Evolutionary conservation across 345 rosid species (phyloP), one percentile per base, ranked within the genome.

Genomic region (Theobroma cacao): DNA sequence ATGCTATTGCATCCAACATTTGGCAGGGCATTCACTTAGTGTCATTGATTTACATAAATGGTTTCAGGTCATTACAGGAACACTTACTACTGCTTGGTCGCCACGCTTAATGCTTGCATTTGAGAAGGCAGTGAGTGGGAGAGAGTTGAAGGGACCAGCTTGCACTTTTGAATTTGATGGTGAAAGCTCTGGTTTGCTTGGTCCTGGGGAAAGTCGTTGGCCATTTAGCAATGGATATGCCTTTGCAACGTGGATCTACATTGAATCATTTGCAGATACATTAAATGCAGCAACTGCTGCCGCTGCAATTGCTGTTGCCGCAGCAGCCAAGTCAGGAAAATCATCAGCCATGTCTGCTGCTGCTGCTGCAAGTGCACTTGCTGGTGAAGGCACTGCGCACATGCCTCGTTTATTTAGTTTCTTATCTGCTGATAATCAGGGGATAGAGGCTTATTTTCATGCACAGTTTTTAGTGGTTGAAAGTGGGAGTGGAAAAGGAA

Each of bases 341-440:
- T 89, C 98, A 81, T 96, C 98, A 70, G 97, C 99, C 38, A 92
- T 96, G 98, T 96, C 98, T 48, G 98, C 98, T 83, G 98, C 99
- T 80, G 98, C 98, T 62, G 99, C 99, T 81, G 99, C 99, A 47
- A 94, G 97, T 91, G 98, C 98, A 28, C 97, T 96, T 61, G 99
- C 98, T 80, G 99, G 99, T 62, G 99, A 96, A 90, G 98, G 99
- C 77, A 92, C 97, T 24, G 92, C 93, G 38, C 98, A 96, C 80
- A 96, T 96, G 99, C 99, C 99, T 72, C 92, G 99, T 75, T 80
- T 96, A 79, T 96, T 96, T 83, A 94, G 99, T 88, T 96, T 96
- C 87, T 87, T 96, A 75, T 90, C 99, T 56, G 94, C 95, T 79
- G 99, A 96, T 89, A 94, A 88, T 86, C 99, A 94, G 82, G 99